phyloP scores from a whole-genome alignment of 1,284 basidiomycete species.

The Ceratobasidium theobromae region DNA sequence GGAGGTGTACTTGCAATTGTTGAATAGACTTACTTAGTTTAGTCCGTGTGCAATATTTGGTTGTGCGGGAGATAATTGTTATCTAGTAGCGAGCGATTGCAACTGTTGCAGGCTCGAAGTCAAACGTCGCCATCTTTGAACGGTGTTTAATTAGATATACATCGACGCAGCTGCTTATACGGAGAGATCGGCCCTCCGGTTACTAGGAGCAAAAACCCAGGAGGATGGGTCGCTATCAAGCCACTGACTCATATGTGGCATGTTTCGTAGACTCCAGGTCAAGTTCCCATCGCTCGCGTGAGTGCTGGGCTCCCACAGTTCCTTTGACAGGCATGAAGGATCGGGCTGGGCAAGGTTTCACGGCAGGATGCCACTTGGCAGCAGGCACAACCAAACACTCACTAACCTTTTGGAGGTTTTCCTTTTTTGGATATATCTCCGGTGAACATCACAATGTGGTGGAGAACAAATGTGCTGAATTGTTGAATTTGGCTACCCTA shows the following conservation, averaged over 20 bases:
- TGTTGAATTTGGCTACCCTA: neutral
- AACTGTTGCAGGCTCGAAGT: neutral
- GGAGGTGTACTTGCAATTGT: neutral
- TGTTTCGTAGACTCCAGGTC: too few species aligned
- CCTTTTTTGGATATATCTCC: conserved; percentile 3
- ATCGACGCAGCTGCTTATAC: too few species aligned
- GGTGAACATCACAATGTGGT: conserved; percentile 1
- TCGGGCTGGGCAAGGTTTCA: too few species aligned
- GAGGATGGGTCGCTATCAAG: too few species aligned
- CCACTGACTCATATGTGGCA: too few species aligned
- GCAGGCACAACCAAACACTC: neutral
- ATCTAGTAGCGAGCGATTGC: neutral
- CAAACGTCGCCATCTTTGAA: neutral
- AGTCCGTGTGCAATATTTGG: neutral
- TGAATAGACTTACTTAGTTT: neutral
- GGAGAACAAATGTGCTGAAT: conserved; percentile 13
- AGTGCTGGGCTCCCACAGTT: neutral
- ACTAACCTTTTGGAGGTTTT: conserved; percentile 4
- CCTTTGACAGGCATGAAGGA: too few species aligned
- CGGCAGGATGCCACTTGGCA: too few species aligned
- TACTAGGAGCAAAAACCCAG: neutral
- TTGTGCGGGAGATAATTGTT: neutral
- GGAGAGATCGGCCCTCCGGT: neutral
- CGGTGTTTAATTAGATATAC: neutral
- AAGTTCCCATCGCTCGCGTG: too few species aligned